These are phyloP conservation scores for Phytophthora litchii DNA, from an alignment of 352 stramenopile genomes.

Conservation along the genomic window DNA sequence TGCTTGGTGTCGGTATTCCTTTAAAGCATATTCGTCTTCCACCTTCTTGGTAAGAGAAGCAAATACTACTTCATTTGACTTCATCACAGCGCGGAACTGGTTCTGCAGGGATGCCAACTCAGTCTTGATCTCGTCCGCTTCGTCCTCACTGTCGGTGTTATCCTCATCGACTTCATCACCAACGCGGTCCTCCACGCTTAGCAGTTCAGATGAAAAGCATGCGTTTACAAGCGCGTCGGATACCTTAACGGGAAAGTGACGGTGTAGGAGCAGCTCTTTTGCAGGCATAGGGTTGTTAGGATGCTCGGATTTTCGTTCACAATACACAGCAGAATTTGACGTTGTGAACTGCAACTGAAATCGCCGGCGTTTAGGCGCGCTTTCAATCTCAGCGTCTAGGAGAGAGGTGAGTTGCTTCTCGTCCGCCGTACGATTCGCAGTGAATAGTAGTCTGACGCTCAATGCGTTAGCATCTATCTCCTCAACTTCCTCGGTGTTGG, in stretches of 20 bases:
- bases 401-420: slow-evolving; percentile 31
- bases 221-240: slow-evolving; percentile 44
- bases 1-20: slow-evolving; percentile 50
- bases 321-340: slow-evolving; percentile 44
- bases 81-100: slow-evolving; percentile 52
- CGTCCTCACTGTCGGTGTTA: slow-evolving; percentile 51
- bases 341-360: slow-evolving; percentile 58
- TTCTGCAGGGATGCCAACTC: slow-evolving; percentile 54
- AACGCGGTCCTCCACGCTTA: slow-evolving; percentile 44
- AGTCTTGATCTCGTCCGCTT: slow-evolving; percentile 52
- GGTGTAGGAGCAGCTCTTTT: slow-evolving; percentile 59
- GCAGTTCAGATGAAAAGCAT: slow-evolving; percentile 42
- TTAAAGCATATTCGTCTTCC: slow-evolving; percentile 52
- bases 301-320: slow-evolving; percentile 35
- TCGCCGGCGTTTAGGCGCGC: slow-evolving; percentile 19
- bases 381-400: slow-evolving; percentile 13
- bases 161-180: slow-evolving; percentile 53
- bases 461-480: slow-evolving; percentile 9
- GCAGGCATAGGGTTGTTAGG: slow-evolving; percentile 2
- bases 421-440: slow-evolving; percentile 26
- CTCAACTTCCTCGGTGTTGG: slow-evolving; percentile 12
- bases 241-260: slow-evolving; percentile 61
- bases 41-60: slow-evolving; percentile 40
- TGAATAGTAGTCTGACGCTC: slow-evolving; percentile 36
- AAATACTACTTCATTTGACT: slow-evolving; percentile 49